Evolutionary conservation across 805 yeast species (phyloP), one percentile per base, ranked within the genome.

Genomic region (Nakazawaea ishiwadae): DNA sequence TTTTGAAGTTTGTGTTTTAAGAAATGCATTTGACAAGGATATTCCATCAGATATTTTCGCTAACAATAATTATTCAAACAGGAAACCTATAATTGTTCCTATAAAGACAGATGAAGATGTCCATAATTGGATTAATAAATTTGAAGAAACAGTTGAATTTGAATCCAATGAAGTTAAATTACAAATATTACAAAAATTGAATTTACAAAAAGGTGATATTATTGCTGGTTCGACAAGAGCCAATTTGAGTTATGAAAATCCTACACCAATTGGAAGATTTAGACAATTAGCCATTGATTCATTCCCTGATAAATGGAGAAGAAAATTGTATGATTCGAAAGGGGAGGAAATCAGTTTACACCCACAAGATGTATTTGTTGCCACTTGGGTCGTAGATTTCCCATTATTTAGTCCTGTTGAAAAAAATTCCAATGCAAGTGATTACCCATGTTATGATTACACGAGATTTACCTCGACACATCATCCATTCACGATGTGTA

Each of bases 401-500:
- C 99, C 99, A 1, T 66, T 93, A 10, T 93, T 93, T 60, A 82
- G 81, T 44, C 99, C 99, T 0, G 55, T 62, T 4, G 90, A 82
- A 48, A 36, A 82, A 48, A 36, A 51, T 1, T 35, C 39, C 4
- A 44, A 44, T 4, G 35, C 37, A 7, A 55, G 49, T 9, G 69
- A 60, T 2, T 87, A 76, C 51, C 96, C 97, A 2, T 48, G 37
- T 1, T 91, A 88, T 55, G 73, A 77, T 52, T 56, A 48, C 29
- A 40, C 51, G 1, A 51, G 56, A 8, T 70, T 69, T 37, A 78
- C 73, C 30, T 76, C 98, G 0, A 90, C 97, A 0, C 99, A 93
- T 56, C 99, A 93, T 58, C 99, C 99, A 4, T 93, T 93, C 64
- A 93, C 99, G 0, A 93, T 93, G 98, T 84, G 82, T 1, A 72